phyloP scores from a whole-genome alignment of 371 early-diverging fungal genomes.

The Mortierella sp. region DNA sequence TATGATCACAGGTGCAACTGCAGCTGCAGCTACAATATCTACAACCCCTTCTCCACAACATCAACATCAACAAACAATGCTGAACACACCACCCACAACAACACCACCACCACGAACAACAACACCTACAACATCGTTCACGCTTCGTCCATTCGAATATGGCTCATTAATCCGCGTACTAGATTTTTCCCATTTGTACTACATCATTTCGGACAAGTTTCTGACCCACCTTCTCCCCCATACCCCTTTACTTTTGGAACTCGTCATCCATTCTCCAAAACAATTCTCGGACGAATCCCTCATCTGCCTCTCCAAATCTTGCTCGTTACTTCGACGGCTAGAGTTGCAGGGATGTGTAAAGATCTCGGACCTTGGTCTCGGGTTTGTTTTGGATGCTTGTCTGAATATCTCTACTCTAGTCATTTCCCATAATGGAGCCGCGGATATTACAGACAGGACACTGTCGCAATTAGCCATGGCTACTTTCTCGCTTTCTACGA shows the following conservation, averaged over 20 bases:
- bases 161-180: slow-evolving; percentile 23
- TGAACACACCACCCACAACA: background rate
- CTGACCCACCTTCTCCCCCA: slow-evolving; percentile 27
- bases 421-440: slow-evolving; percentile 15
- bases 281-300: slow-evolving; percentile 48
- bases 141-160: slow-evolving; percentile 9
- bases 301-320: slow-evolving; percentile 7
- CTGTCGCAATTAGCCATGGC: slow-evolving; percentile 2
- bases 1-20: background rate
- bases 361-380: slow-evolving; percentile 30
- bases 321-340: slow-evolving; percentile 6
- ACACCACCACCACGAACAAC: slow-evolving; percentile 3
- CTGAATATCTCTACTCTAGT: background rate
- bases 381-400: slow-evolving; percentile 4
- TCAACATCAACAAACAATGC: no score
- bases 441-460: slow-evolving; percentile 4
- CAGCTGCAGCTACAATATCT: background rate
- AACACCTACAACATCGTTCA: background rate
- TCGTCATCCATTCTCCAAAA: slow-evolving; percentile 33
- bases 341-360: slow-evolving; percentile 23
- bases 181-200: slow-evolving; percentile 44
- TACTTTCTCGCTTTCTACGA: no score
- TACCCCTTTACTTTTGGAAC: slow-evolving; percentile 18
- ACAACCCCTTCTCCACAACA: background rate
- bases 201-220: slow-evolving; percentile 48